Percentiles rank a stretch among this genome's conserved stretches.
These are phyloP conservation scores for Monosporascus cannonballus DNA, from an alignment of 2,329 filamentous ascomycete species.

Conservation along the genomic window DNA sequence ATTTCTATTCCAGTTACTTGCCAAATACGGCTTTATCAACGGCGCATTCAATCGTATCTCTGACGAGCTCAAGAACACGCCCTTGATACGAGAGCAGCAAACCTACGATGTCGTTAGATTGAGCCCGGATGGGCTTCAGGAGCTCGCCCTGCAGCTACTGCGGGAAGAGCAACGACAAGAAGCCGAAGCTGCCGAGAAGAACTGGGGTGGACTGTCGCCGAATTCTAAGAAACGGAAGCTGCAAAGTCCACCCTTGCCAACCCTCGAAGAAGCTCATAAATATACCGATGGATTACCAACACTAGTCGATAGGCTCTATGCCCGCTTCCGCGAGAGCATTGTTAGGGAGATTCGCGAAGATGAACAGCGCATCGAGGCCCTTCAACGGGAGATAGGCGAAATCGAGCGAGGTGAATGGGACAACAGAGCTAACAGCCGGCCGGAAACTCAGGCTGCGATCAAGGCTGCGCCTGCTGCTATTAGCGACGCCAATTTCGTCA, in stretches of 20 bases:
- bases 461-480: conserved; percentile 9
- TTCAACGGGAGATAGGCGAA: conserved; percentile 62
- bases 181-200: conserved; percentile 31
- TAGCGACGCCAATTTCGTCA: conserved; percentile 10
- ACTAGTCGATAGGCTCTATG: conserved; percentile 69
- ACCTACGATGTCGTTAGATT: conserved; percentile 70
- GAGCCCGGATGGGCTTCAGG: conserved; percentile 69
- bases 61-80: conserved; percentile 66
- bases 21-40: conserved; percentile 58
- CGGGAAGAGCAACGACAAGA: conserved; percentile 63
- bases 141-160: conserved; percentile 71
- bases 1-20: conserved; percentile 75
- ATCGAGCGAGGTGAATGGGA: conserved; percentile 50
- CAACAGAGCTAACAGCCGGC: conserved; percentile 11
- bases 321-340: conserved; percentile 63
- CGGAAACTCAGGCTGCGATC: conserved; percentile 8
- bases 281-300: conserved; percentile 63
- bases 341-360: conserved; percentile 68
- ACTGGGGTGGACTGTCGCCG: conserved; percentile 43
- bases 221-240: conserved; percentile 71
- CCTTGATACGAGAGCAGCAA: conserved; percentile 62
- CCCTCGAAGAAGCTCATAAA: conserved; percentile 59
- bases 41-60: conserved; percentile 67
- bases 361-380: conserved; percentile 58
- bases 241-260: conserved; percentile 55